A percentile compares a stretch with the other conserved stretches of the same genome.
Conservation (phyloP, 345 rosid species). For the Syzygium grande region DNA sequence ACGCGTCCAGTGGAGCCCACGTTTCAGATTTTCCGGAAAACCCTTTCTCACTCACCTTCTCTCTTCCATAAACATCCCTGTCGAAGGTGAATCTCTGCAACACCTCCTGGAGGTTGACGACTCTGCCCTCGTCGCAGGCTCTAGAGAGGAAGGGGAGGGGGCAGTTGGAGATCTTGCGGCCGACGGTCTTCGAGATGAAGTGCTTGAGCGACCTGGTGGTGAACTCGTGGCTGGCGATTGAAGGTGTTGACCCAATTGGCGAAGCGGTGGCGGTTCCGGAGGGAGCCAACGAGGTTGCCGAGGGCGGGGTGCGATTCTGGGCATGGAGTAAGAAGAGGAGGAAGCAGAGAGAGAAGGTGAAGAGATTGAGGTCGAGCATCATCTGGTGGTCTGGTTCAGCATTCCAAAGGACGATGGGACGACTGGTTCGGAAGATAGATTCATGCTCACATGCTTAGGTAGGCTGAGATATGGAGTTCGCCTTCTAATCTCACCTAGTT, state of each 20-base stretch:
- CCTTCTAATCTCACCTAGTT: no score
- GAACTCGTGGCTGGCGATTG: constrained; percentile 45
- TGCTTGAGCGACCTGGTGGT: constrained; percentile 35
- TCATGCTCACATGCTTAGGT: no score
- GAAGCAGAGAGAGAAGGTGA: not conserved
- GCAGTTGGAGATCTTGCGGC: constrained; percentile 9
- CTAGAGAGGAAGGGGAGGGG: constrained; percentile 19
- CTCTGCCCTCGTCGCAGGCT: constrained; percentile 11
- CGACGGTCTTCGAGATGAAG: constrained; percentile 27
- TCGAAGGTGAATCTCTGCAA: constrained; percentile 30
- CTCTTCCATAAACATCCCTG: not conserved
- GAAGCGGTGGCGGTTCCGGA: constrained; percentile 51
- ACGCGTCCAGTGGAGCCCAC: no score
- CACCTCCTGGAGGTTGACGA: constrained; percentile 30
- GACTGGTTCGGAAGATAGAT: no score
- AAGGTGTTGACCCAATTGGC: constrained; percentile 39
- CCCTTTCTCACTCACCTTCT: no score
- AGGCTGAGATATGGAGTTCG: no score
- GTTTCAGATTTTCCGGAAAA: no score
- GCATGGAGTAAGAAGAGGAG: constrained; percentile 9
- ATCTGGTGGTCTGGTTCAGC: not conserved
- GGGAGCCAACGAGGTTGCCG: constrained; percentile 35
- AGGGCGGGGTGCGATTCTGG: constrained; percentile 39
- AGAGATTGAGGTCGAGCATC: not conserved
- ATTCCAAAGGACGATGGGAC: no score